Conservation (phyloP, 2,329 filamentous ascomycete genomes). For the Nemania sp. region DNA sequence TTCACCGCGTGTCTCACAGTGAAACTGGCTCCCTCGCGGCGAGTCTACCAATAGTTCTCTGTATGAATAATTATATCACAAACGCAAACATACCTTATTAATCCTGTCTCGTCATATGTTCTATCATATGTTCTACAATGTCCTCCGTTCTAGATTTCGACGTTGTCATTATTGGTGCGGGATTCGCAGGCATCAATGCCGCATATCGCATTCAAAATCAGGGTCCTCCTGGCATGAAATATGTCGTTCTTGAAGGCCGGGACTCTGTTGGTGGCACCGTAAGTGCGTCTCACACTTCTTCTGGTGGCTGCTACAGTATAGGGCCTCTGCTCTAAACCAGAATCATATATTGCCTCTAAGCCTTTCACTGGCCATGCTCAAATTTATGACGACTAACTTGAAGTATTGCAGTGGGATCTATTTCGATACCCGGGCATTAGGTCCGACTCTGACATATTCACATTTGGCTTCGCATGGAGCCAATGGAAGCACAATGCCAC, state of each 20-base stretch:
- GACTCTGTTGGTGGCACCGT: constrained; percentile 74
- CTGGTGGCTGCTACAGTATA: background rate
- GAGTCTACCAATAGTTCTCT: no score
- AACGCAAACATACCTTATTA: background rate
- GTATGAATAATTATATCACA: background rate
- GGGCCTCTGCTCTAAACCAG: background rate
- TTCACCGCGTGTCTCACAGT: background rate
- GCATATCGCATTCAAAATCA: constrained; percentile 73
- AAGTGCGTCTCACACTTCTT: constrained; percentile 9
- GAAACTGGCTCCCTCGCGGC: no score
- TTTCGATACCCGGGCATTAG: constrained; percentile 82
- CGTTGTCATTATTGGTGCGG: constrained; percentile 37
- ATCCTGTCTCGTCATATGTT: constrained; percentile 6
- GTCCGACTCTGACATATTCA: constrained; percentile 71
- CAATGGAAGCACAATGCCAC: constrained; percentile 71
- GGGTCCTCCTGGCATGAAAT: constrained; percentile 69
- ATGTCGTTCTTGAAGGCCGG: constrained; percentile 76
- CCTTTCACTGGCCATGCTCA: background rate
- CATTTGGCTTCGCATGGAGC: constrained; percentile 76
- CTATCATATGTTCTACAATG: no score
- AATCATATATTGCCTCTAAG: background rate
- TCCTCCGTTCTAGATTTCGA: constrained; percentile 30
- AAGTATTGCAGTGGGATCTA: constrained; percentile 69
- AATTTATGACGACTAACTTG: constrained; percentile 1
- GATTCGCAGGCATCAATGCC: constrained; percentile 75